These are phyloP conservation scores for Candida freyschussii DNA, from an alignment of 1,139 yeast species.

Conservation along the genomic window DNA sequence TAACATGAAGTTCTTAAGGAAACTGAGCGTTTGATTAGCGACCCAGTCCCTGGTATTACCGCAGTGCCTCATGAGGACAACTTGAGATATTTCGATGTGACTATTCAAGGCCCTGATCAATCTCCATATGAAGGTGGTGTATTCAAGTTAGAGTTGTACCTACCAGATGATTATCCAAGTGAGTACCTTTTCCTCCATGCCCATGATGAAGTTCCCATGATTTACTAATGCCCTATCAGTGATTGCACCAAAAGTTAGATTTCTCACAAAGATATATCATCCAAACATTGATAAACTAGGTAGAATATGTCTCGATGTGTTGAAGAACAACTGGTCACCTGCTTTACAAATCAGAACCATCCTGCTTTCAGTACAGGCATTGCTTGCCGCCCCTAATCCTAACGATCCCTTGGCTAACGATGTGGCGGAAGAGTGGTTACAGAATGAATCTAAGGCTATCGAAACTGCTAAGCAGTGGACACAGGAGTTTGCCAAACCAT, in stretches of 20 bases:
- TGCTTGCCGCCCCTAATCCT: slow-evolving; percentile 94
- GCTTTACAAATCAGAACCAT: slow-evolving; percentile 96
- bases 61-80: slow-evolving; percentile 94
- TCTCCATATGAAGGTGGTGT: slow-evolving; percentile 81
- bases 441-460: slow-evolving; percentile 74
- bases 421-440: slow-evolving; percentile 96
- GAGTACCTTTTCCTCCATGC: slow-evolving; percentile 9
- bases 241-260: slow-evolving; percentile 93
- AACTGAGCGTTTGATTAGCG: slow-evolving; percentile 85
- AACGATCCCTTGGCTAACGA: slow-evolving; percentile 98
- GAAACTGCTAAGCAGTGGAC: slow-evolving; percentile 91
- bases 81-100: slow-evolving; percentile 81
- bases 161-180: slow-evolving; percentile 85
- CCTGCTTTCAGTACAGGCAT: slow-evolving; percentile 84
- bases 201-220: neutral
- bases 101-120: slow-evolving; percentile 84
- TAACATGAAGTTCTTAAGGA: slow-evolving; percentile 44
- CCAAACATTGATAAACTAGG: slow-evolving; percentile 96
- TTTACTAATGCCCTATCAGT: slow-evolving; percentile 26
- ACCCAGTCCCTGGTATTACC: slow-evolving; percentile 94
- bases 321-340: slow-evolving; percentile 96
- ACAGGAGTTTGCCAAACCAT: slow-evolving; percentile 55
- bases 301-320: slow-evolving; percentile 89
- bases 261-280: slow-evolving; percentile 88
- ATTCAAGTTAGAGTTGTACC: slow-evolving; percentile 68